A percentile compares a stretch with the other conserved stretches of the same genome.
These are phyloP conservation scores for Tolypocladium ovalisporum DNA, from an alignment of 2,329 filamentous ascomycete genomes.

Conservation along the genomic window DNA sequence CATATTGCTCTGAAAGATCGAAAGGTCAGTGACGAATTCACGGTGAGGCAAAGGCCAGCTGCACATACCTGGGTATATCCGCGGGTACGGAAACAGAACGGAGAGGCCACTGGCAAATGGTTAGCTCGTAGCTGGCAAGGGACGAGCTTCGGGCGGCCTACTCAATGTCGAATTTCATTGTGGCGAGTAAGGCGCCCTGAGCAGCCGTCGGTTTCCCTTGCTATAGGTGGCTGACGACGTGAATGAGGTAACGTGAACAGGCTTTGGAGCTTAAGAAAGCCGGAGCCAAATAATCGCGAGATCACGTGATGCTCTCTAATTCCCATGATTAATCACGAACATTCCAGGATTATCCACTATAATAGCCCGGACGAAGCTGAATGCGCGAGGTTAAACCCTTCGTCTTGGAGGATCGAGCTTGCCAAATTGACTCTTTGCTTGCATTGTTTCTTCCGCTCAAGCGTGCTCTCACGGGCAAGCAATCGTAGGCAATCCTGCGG, in stretches of 20 bases:
- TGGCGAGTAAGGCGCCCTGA: constrained; percentile 8
- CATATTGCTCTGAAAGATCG: constrained; percentile 39
- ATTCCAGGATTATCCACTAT: background rate
- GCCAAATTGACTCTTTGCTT: background rate
- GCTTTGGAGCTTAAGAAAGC: background rate
- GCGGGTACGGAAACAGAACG: constrained; percentile 47
- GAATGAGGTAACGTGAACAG: background rate
- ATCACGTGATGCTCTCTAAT: constrained; percentile 14
- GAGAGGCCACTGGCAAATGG: constrained; percentile 37
- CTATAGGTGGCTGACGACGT: background rate
- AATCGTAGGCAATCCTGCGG: background rate
- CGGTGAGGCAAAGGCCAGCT: background rate
- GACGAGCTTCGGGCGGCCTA: constrained; percentile 12
- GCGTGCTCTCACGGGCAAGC: background rate
- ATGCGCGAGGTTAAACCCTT: background rate
- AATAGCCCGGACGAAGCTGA: background rate
- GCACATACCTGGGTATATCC: constrained; percentile 43
- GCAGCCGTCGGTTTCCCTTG: background rate
- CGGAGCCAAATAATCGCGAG: constrained; percentile 14
- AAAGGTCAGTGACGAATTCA: background rate
- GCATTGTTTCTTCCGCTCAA: background rate
- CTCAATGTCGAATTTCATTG: constrained; percentile 44
- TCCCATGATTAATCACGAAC: background rate
- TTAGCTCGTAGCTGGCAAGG: constrained; percentile 6
- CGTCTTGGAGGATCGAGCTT: background rate